Percentiles rank a stretch among this genome's conserved stretches.
phyloP scores from a whole-genome alignment of 768 basidiomycete genomes.

The Suillus spraguei region DNA sequence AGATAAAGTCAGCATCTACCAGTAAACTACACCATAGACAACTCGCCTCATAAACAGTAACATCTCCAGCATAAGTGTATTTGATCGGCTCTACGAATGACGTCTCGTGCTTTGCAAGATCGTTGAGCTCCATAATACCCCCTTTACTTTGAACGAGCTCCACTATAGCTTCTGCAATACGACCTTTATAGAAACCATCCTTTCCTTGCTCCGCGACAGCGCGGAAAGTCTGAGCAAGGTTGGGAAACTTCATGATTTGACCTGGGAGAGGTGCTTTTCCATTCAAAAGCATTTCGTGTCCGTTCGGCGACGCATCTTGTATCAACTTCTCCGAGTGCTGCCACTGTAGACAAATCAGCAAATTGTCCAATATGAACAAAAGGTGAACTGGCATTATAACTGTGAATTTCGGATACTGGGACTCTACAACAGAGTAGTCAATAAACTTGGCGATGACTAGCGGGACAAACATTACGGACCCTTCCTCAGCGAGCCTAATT shows the following conservation, averaged over 20 bases:
- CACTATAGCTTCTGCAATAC: slow-evolving; percentile 87
- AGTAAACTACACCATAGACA: neutral
- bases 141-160: slow-evolving; percentile 84
- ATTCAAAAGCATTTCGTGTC: slow-evolving; percentile 82
- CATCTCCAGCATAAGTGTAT: slow-evolving; percentile 83
- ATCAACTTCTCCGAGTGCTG: slow-evolving; percentile 62
- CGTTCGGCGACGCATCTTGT: slow-evolving; percentile 83
- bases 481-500: slow-evolving; percentile 88
- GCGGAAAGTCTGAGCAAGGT: slow-evolving; percentile 83
- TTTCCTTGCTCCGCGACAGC: slow-evolving; percentile 80
- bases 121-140: slow-evolving; percentile 93
- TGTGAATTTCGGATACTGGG: slow-evolving; percentile 85
- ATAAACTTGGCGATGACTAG: neutral
- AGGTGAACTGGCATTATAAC: slow-evolving; percentile 47
- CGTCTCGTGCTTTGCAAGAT: slow-evolving; percentile 82
- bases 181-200: slow-evolving; percentile 92
- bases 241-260: slow-evolving; percentile 79
- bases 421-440: slow-evolving; percentile 47
- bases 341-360: slow-evolving; percentile 39
- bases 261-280: slow-evolving; percentile 85
- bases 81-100: slow-evolving; percentile 87
- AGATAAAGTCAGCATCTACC: neutral
- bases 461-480: slow-evolving; percentile 46
- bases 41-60: slow-evolving; percentile 88
- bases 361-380: neutral